Evolutionary conservation across 805 yeast species (phyloP).

Genomic region (Starmerella vaccinii): DNA sequence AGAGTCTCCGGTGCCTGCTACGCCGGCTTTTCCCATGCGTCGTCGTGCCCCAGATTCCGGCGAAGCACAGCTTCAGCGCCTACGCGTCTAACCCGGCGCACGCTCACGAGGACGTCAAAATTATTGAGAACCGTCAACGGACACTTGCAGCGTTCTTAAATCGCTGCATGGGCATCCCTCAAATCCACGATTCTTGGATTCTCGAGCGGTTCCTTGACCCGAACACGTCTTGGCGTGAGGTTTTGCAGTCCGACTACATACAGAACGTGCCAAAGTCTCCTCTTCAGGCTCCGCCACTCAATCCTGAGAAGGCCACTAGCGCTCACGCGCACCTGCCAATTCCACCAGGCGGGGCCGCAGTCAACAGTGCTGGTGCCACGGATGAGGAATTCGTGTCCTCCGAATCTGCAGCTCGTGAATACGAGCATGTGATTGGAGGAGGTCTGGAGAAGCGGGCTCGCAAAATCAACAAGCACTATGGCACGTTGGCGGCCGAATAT

Average conservation of each 20-base stretch:
- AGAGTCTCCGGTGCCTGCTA: constrained; percentile 61
- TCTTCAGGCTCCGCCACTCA: constrained; percentile 50
- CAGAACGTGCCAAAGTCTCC: constrained; percentile 43
- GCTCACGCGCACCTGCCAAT: constrained; percentile 54
- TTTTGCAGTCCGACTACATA: constrained; percentile 46
- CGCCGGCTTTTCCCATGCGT: constrained; percentile 66
- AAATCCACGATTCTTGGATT: constrained; percentile 48
- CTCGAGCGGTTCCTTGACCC: constrained; percentile 79
- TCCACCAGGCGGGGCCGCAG: constrained; percentile 40
- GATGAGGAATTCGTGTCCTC: constrained; percentile 1
- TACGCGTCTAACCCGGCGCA: constrained; percentile 38
- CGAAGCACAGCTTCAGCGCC: constrained; percentile 54
- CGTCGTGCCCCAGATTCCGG: constrained; percentile 90
- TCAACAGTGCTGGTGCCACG: constrained; percentile 15
- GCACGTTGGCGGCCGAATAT: constrained; percentile 52
- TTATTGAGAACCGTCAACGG: constrained; percentile 60
- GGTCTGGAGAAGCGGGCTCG: constrained; percentile 51
- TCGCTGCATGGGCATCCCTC: constrained; percentile 52
- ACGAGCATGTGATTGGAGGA: constrained; percentile 36
- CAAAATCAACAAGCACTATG: constrained; percentile 43
- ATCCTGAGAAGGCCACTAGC: constrained; percentile 47
- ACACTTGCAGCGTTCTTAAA: constrained; percentile 68
- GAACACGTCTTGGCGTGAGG: constrained; percentile 74
- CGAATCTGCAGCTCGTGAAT: constrained; percentile 39
- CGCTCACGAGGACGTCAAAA: constrained; percentile 35